Evolutionary conservation across 2,329 filamentous ascomycete species (phyloP).

Genomic region (Cladosporium velox): DNA sequence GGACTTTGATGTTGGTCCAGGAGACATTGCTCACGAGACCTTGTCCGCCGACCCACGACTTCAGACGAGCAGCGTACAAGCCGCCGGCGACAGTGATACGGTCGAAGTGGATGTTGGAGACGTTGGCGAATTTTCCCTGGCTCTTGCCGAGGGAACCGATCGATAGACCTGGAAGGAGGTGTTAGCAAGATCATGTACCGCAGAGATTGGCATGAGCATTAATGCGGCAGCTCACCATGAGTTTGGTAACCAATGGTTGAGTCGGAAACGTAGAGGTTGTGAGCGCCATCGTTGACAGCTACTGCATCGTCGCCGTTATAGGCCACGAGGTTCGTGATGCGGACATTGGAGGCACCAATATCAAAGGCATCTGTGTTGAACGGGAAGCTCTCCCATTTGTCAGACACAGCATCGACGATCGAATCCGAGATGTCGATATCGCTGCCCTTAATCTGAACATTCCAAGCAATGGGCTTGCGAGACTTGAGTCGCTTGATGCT

Average conservation of each 20-base stretch:
- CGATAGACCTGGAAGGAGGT: constrained; percentile 35
- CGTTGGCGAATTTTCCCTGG: constrained; percentile 40
- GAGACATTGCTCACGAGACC: constrained; percentile 48
- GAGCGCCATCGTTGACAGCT: constrained; percentile 42
- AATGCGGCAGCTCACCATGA: constrained; percentile 43
- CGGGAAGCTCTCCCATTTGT: constrained; percentile 41
- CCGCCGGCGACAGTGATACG: constrained; percentile 46
- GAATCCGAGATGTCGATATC: constrained; percentile 46
- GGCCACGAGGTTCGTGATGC: constrained; percentile 36
- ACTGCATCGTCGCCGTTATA: constrained; percentile 51
- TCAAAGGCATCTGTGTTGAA: constrained; percentile 47
- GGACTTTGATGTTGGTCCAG: constrained; percentile 47
- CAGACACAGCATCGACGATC: constrained; percentile 41
- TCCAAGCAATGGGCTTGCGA: constrained; percentile 49
- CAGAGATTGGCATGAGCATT: constrained; percentile 38
- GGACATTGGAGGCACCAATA: constrained; percentile 37
- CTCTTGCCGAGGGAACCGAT: constrained; percentile 48
- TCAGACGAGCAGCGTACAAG: constrained; percentile 48
- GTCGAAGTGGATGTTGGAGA: constrained; percentile 47
- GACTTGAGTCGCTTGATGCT: constrained; percentile 46
- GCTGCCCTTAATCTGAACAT: constrained; percentile 42
- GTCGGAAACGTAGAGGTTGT: constrained; percentile 43
- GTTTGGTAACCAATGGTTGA: constrained; percentile 48
- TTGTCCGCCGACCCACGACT: constrained; percentile 47
- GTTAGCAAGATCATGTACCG: constrained; percentile 39